phyloP scores from a whole-genome alignment of 495 filamentous ascomycete species.

The Aspergillus panamensis region DNA sequence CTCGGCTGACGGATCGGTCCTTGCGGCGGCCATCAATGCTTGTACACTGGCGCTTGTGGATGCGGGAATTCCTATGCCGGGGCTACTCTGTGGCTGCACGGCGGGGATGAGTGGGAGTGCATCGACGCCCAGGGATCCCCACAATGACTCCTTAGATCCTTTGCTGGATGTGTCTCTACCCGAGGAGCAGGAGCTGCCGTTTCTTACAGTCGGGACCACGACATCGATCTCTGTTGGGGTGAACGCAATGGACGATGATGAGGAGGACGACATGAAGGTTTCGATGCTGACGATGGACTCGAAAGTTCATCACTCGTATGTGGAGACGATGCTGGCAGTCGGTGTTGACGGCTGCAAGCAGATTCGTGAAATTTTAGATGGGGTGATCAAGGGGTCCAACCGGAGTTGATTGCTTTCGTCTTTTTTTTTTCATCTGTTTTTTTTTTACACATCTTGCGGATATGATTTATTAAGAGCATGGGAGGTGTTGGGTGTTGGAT shows the following conservation, averaged over 20 bases:
- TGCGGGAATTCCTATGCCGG: conserved; percentile 90
- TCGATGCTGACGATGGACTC: conserved; percentile 80
- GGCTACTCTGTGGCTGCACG: conserved; percentile 85
- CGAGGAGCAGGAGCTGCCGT: conserved; percentile 89
- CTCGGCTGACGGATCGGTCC: conserved; percentile 84
- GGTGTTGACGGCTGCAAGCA: conserved; percentile 89
- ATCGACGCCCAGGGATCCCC: conserved; percentile 48
- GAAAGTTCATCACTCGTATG: conserved; percentile 64
- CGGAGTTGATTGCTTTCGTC: conserved; percentile 10
- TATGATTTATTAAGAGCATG: conserved; percentile 7
- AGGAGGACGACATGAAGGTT: conserved; percentile 61
- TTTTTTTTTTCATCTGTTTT: conserved; percentile 4
- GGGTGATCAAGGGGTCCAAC: conserved; percentile 47
- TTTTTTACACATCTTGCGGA: neutral
- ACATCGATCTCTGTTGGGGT: conserved; percentile 47
- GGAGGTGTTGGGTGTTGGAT: conserved; percentile 22
- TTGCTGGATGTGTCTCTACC: conserved; percentile 79
- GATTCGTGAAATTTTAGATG: conserved; percentile 69
- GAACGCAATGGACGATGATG: conserved; percentile 37
- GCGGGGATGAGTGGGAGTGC: conserved; percentile 70
- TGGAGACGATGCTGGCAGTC: conserved; percentile 90
- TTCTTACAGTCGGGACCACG: conserved; percentile 78
- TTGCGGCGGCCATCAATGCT: conserved; percentile 88
- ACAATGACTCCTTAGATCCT: conserved; percentile 72
- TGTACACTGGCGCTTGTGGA: conserved; percentile 89